phyloP scores from a whole-genome alignment of 2,329 filamentous ascomycete genomes.

The Westerdykella sp. region DNA sequence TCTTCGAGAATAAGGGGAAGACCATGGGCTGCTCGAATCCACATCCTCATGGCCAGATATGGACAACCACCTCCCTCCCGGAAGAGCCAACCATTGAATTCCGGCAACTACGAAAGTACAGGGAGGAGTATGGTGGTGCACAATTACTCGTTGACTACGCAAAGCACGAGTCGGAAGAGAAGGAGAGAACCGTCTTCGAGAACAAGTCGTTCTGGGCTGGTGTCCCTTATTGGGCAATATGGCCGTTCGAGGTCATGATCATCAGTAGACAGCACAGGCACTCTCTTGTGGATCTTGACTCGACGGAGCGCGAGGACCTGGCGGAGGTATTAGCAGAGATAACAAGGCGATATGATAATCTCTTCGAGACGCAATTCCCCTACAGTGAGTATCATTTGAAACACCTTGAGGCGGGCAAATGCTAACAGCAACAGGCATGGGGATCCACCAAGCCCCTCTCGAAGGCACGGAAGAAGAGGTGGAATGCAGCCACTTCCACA shows the following conservation, averaged over 20 bases:
- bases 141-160: constrained; percentile 86
- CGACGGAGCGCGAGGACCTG: constrained; percentile 63
- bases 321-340: constrained; percentile 84
- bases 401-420: not conserved
- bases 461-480: constrained; percentile 75
- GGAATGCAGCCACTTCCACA: constrained; percentile 83
- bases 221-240: constrained; percentile 96
- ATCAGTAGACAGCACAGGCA: constrained; percentile 78
- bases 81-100: constrained; percentile 83
- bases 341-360: constrained; percentile 86
- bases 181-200: constrained; percentile 80
- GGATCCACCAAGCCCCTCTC: constrained; percentile 90
- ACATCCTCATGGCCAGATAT: constrained; percentile 93
- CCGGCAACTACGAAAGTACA: constrained; percentile 71
- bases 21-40: constrained; percentile 99
- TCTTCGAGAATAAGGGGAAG: constrained; percentile 97
- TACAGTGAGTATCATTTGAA: constrained; percentile 60
- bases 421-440: constrained; percentile 57
- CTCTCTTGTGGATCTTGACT: constrained; percentile 73
- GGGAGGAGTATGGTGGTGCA: constrained; percentile 60
- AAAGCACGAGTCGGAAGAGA: constrained; percentile 70
- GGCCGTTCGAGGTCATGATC: constrained; percentile 95
- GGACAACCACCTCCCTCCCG: constrained; percentile 85
- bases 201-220: constrained; percentile 80
- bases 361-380: constrained; percentile 94